Evolutionary conservation across 345 rosid species (phyloP).

Genomic region (Sisymbrium irio): DNA sequence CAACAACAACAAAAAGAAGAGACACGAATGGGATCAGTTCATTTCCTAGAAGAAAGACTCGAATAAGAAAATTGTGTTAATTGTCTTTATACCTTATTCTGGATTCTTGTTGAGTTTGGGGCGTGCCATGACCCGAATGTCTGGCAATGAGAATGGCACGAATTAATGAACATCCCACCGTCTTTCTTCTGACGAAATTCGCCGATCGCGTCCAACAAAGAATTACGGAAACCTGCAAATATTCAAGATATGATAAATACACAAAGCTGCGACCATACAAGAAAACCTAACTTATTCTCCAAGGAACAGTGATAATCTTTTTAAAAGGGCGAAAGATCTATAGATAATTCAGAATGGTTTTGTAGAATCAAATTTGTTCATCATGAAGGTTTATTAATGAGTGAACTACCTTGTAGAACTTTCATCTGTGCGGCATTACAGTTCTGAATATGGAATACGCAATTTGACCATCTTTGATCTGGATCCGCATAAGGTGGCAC

Average conservation of each 20-base stretch:
- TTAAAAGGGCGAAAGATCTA: background rate
- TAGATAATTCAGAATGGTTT: background rate
- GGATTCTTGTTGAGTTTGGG: background rate
- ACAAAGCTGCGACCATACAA: too few species aligned
- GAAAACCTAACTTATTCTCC: background rate
- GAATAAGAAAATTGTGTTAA: background rate
- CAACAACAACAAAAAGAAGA: background rate
- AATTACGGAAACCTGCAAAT: slow-evolving; percentile 57
- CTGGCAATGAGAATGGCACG: background rate
- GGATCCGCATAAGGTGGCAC: slow-evolving; percentile 65
- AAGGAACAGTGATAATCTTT: background rate
- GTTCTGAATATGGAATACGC: slow-evolving; percentile 52
- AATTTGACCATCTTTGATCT: slow-evolving; percentile 50
- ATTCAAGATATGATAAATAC: background rate
- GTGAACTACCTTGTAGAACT: slow-evolving; percentile 57
- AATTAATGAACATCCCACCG: slow-evolving; percentile 37
- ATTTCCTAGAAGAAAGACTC: background rate
- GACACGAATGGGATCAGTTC: background rate
- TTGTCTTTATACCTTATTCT: background rate
- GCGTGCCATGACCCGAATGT: background rate
- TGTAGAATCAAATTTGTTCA: background rate
- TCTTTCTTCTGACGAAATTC: slow-evolving; percentile 43
- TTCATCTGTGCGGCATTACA: slow-evolving; percentile 58
- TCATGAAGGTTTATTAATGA: background rate
- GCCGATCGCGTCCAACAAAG: slow-evolving; percentile 41